These are phyloP conservation scores for Xylaria palmicola DNA, from an alignment of 495 filamentous ascomycete species.

Conservation along the genomic window DNA sequence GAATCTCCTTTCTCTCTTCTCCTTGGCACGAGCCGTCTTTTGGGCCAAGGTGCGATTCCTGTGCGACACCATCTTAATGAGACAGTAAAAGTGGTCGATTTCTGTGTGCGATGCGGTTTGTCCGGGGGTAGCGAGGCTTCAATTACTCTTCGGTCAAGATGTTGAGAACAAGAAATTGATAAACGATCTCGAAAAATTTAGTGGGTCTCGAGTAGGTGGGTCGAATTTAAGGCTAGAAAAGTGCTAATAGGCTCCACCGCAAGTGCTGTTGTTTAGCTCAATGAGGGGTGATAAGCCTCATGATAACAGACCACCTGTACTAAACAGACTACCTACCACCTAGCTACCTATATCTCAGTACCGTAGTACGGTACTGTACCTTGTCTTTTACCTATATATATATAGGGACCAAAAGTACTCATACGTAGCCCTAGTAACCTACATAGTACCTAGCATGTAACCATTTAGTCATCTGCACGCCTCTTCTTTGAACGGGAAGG, in stretches of 20 bases:
- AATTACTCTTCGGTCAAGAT: not conserved
- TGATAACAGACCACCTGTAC: too few relatives aligned
- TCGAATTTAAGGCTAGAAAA: not conserved
- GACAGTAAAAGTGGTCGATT: not conserved
- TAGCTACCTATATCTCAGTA: too few relatives aligned
- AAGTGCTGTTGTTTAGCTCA: not conserved
- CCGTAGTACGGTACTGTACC: too few relatives aligned
- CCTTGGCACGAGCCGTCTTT: constrained; percentile 69
- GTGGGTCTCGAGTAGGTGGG: constrained; percentile 5
- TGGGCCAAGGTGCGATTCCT: constrained; percentile 43
- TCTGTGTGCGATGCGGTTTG: not conserved
- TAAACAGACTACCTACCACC: too few relatives aligned
- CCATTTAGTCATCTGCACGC: too few relatives aligned
- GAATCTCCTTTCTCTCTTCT: constrained; percentile 74
- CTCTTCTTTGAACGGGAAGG: too few relatives aligned
- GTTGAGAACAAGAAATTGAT: not conserved
- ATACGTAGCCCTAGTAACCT: too few relatives aligned
- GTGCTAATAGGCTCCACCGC: not conserved
- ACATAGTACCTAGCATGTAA: too few relatives aligned
- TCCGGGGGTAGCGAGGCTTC: not conserved
- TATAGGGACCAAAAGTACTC: too few relatives aligned
- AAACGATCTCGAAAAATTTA: constrained; percentile 14
- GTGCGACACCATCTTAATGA: constrained; percentile 15
- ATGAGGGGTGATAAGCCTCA: constrained; percentile 1
- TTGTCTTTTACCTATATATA: not conserved